A percentile compares a stretch with the other conserved stretches of the same genome.
Evolutionary conservation across 2,329 filamentous ascomycete genomes (phyloP).

Genomic region (Talaromyces sp.): DNA sequence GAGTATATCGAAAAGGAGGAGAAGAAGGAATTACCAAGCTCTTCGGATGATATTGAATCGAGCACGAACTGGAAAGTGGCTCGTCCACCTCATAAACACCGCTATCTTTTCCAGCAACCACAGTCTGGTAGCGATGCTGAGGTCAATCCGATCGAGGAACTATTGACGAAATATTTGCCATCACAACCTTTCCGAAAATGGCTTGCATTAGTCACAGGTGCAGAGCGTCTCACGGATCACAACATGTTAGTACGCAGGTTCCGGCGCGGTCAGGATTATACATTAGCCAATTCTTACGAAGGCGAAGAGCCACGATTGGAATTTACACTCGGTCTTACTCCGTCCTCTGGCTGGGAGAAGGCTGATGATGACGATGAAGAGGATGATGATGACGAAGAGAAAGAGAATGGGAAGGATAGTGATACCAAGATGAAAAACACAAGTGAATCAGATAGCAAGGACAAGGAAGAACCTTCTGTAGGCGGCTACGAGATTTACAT

Average conservation of each 20-base stretch:
- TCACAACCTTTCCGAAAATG: slow-evolving; percentile 85
- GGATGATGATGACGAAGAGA: slow-evolving; percentile 16
- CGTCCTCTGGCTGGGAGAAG: slow-evolving; percentile 78
- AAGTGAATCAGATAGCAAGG: slow-evolving; percentile 18
- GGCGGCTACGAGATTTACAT: slow-evolving; percentile 73
- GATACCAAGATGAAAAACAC: slow-evolving; percentile 31
- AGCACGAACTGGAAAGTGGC: slow-evolving; percentile 69
- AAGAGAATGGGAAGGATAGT: slow-evolving; percentile 22
- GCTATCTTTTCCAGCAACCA: slow-evolving; percentile 75
- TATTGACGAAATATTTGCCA: slow-evolving; percentile 78
- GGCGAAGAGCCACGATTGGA: slow-evolving; percentile 72
- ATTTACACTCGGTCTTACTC: slow-evolving; percentile 81
- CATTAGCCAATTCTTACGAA: slow-evolving; percentile 80
- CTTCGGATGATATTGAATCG: slow-evolving; percentile 57
- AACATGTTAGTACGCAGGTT: slow-evolving; percentile 84
- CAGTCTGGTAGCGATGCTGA: slow-evolving; percentile 30
- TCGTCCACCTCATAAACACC: slow-evolving; percentile 89
- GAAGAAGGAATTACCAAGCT: slow-evolving; percentile 40
- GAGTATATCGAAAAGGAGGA: slow-evolving; percentile 68
- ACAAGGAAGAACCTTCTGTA: slow-evolving; percentile 38
- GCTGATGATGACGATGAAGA: slow-evolving; percentile 54
- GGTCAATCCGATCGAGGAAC: slow-evolving; percentile 62
- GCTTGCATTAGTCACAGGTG: slow-evolving; percentile 77
- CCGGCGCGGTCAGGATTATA: slow-evolving; percentile 83
- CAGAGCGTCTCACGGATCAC: slow-evolving; percentile 62